Evolutionary conservation across 805 yeast species (phyloP), one percentile per base, ranked within the genome.

Genomic region (Torulaspora quercuum): DNA sequence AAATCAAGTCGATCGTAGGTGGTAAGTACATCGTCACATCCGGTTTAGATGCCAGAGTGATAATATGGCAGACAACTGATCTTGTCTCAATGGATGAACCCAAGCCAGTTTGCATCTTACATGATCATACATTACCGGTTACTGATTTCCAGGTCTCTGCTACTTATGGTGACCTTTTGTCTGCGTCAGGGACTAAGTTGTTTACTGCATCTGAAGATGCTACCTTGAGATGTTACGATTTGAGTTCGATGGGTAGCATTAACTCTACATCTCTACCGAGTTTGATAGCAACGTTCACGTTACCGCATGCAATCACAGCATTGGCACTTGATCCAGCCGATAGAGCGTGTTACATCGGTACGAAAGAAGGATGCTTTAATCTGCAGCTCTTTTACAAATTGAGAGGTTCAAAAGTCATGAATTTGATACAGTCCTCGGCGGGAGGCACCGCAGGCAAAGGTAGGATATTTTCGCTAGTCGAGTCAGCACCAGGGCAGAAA

Each of bases 11-110:
- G 50, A 65, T 83, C 1, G 45, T 63, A 8, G 83, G 87, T 53
- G 82, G 81, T 1, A 73, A 78, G 14, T 80, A 75, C 39, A 55
- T 90, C 27, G 71, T 83, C 5, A 74, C 89, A 4, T 85, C 82
- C n/a, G 86, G 95, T 48, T 70, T 69, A 26, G 98, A 90, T 64
- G 78, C 95, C 1, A 69, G 96, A 44, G 72, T 82, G 10, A 68
- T 81, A 16, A 73, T 83, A 3, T 89, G 95, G 94, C 75, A 73
- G 44, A 64, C 80, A 0, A 45, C 68, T 12, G 94, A 86, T 48
- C 64, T 89, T 42, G 65, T 38, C 26, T 58, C 41, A 28, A 58
- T 34, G 49, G 65, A 46, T 39, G 67, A 64, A 6, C 59, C 72
- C 17, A 81, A 78, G 53, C 88, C 90, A 3, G 65, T 68, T 34